phyloP scores from a whole-genome alignment of 176 grass and related monocot species.

The Ensete glaucum region DNA sequence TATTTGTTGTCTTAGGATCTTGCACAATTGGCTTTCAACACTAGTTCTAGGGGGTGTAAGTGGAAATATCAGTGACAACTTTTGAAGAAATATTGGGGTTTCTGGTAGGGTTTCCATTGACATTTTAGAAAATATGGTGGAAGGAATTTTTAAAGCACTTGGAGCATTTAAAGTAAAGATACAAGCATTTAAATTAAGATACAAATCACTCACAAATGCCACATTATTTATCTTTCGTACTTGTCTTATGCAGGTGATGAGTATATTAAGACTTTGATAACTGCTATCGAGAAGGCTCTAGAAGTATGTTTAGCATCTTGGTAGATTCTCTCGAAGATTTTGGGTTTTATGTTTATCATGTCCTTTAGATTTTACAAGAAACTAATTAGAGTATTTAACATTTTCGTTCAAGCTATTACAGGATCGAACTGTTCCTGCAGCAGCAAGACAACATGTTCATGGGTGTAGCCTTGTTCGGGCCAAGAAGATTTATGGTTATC shows the following conservation, averaged over 20 bases:
- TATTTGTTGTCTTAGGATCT: no score
- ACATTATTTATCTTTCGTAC: neutral
- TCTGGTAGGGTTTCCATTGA: no score
- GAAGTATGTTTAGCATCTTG: slow-evolving; percentile 41
- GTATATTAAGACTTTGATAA: slow-evolving; percentile 61
- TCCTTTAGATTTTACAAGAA: slow-evolving; percentile 7
- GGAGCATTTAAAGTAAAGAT: no score
- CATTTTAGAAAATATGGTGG: no score
- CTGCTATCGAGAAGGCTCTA: slow-evolving; percentile 76
- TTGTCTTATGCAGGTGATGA: slow-evolving; percentile 54
- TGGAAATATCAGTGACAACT: no score
- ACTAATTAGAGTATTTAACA: neutral
- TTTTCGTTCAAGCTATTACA: slow-evolving; percentile 15
- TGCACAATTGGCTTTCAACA: no score
- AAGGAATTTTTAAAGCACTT: no score
- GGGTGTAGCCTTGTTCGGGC: slow-evolving; percentile 87
- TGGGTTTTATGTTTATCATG: neutral
- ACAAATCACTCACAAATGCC: no score
- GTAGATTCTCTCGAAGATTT: neutral
- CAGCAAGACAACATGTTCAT: slow-evolving; percentile 80
- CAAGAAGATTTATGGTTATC: slow-evolving; percentile 83
- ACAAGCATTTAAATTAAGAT: no score
- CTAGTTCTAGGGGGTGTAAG: no score
- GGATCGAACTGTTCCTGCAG: slow-evolving; percentile 28
- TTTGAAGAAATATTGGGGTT: no score